Conservation (phyloP, 2,329 filamentous ascomycete species). For the Penicillium sp. region DNA sequence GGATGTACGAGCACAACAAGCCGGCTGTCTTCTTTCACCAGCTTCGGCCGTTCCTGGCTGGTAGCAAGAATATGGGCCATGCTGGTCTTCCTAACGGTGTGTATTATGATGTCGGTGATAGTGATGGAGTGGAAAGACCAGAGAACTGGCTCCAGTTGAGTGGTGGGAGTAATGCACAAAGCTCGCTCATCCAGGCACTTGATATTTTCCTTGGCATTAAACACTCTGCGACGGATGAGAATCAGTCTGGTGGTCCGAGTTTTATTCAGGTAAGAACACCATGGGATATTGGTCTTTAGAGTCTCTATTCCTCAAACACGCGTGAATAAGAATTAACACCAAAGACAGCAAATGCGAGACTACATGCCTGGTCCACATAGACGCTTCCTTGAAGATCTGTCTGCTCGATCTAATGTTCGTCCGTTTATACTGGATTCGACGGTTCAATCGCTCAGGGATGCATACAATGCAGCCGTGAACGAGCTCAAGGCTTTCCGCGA, state of each 20-base stretch:
- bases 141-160: slow-evolving; percentile 52
- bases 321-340: neutral
- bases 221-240: slow-evolving; percentile 43
- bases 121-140: slow-evolving; percentile 35
- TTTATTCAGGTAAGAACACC: slow-evolving; percentile 31
- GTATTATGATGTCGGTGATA: slow-evolving; percentile 52
- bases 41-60: slow-evolving; percentile 53
- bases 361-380: slow-evolving; percentile 56
- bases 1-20: slow-evolving; percentile 52
- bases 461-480: slow-evolving; percentile 49
- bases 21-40: slow-evolving; percentile 53
- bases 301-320: neutral
- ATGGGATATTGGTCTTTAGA: neutral
- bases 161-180: slow-evolving; percentile 56
- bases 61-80: slow-evolving; percentile 54
- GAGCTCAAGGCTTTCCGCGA: slow-evolving; percentile 50
- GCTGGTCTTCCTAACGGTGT: slow-evolving; percentile 52
- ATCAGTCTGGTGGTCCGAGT: slow-evolving; percentile 23
- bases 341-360: slow-evolving; percentile 49
- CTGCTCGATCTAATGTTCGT: slow-evolving; percentile 47
- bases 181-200: slow-evolving; percentile 54
- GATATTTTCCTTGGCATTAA: slow-evolving; percentile 53
- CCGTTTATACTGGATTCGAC: slow-evolving; percentile 41
- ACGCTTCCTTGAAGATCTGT: slow-evolving; percentile 50
- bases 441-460: slow-evolving; percentile 32